phyloP scores from a whole-genome alignment of 257 asterid genomes.

The Schizonepeta tenuifolia region DNA sequence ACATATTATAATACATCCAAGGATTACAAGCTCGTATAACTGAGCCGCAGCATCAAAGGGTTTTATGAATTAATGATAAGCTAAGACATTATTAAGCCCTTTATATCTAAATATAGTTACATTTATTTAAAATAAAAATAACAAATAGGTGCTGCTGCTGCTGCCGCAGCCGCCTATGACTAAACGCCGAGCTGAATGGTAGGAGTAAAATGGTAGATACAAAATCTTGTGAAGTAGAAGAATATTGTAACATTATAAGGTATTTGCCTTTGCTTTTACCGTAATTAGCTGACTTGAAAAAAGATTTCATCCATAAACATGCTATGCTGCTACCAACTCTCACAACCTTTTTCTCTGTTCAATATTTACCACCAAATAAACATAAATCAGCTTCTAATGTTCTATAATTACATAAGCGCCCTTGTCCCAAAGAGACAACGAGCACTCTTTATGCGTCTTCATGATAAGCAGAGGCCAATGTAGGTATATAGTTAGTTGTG shows the following conservation, averaged over 20 bases:
- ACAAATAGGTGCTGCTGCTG: slow-evolving; percentile 10
- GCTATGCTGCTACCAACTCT: neutral
- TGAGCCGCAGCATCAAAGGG: too few relatives aligned
- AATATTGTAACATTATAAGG: slow-evolving; percentile 7
- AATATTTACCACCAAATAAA: slow-evolving; percentile 26
- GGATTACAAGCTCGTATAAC: too few relatives aligned
- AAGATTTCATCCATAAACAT: neutral
- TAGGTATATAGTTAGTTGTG: too few relatives aligned
- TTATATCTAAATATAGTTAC: neutral
- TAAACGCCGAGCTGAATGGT: slow-evolving; percentile 8
- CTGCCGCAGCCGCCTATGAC: slow-evolving; percentile 19
- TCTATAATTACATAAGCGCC: neutral
- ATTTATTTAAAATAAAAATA: slow-evolving; percentile 35
- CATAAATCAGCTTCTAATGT: neutral
- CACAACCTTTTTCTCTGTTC: slow-evolving; percentile 20
- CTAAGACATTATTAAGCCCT: slow-evolving; percentile 28
- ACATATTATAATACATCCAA: too few relatives aligned
- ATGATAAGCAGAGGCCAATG: neutral
- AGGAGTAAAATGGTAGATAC: slow-evolving; percentile 30
- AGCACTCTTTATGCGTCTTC: neutral
- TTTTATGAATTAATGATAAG: neutral
- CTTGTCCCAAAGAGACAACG: neutral
- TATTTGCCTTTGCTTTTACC: slow-evolving; percentile 25
- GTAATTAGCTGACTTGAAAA: neutral
- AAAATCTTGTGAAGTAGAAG: slow-evolving; percentile 24